Evolutionary conservation across 2,329 filamentous ascomycete species (phyloP), one percentile per base, ranked within the genome.

Genomic region (Penicillium nordicum): DNA sequence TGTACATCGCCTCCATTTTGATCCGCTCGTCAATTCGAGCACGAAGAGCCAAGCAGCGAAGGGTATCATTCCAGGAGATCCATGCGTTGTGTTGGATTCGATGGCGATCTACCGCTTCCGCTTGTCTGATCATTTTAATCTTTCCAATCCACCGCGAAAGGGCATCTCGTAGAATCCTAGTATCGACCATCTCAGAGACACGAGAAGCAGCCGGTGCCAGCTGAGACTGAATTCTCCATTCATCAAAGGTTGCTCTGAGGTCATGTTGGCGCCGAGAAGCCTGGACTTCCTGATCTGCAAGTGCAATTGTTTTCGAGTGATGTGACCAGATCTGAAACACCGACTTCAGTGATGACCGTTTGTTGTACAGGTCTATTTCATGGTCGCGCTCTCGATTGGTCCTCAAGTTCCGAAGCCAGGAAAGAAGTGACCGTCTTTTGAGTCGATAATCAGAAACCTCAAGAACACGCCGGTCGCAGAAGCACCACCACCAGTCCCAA

Each of bases 41-140:
- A 47, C 71, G 73, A 2, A 87, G 69, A 16, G 79, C 78, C 62
- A 80, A 76, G 58, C 77, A 80, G 18, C 85, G 82, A 16, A 86
- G 74, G 16, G 74, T 74, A 63, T 87, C 82, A 60, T 87, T 87
- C 86, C 85, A 88, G 11, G 75, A 73, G 1, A 79, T 85, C 76
- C 82, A 85, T 4, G 82, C 76, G 66, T 84, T 84, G 48, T 79
- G 79, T 48, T 85, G 65, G 29, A 86, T 68, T 44, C 83, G 80
- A 61, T 76, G 68, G 11, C 74, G 78, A 65, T 86, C 78, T 32
- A 82, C 72, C 48, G 76, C 70, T 23, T 73, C 71, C 18, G 85
- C 84, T 61, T 79, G 73, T 45, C 72, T 73, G 34, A 78, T 73
- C 61, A 79, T 73, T 38, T 72, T 68, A 47, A 74, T 60, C 46